phyloP scores from a whole-genome alignment of 176 grass and related monocot genomes.

The Phragmites australis region DNA sequence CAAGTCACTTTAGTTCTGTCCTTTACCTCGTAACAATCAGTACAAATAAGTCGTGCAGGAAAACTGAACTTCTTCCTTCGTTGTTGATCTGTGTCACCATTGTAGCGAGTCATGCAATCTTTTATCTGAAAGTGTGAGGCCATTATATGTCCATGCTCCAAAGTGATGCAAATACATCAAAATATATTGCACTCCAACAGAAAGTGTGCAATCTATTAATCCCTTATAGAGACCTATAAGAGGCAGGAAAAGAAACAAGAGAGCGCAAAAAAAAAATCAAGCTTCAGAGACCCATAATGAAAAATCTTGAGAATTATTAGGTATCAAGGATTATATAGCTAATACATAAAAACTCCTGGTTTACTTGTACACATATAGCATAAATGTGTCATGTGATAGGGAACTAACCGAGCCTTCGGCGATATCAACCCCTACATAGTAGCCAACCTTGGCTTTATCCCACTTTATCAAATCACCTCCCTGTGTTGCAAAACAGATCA shows the following conservation, averaged over 20 bases:
- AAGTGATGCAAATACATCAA: conserved; percentile 2
- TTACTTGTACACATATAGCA: background rate
- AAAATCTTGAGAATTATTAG: conserved; percentile 7
- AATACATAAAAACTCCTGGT: background rate
- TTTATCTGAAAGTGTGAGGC: conserved; percentile 57
- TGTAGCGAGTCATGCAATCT: conserved; percentile 94
- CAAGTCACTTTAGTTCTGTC: background rate
- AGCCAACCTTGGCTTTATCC: conserved; percentile 90
- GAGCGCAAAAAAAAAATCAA: background rate
- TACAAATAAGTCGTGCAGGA: conserved; percentile 89
- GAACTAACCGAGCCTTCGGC: conserved; percentile 73
- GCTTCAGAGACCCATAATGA: background rate
- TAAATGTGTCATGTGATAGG: background rate
- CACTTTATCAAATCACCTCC: conserved; percentile 96
- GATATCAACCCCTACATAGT: conserved; percentile 92
- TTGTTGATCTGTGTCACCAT: conserved; percentile 79
- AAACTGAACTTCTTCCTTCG: conserved; percentile 93
- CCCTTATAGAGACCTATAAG: conserved; percentile 2
- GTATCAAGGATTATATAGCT: background rate
- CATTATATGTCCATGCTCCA: conserved; percentile 9
- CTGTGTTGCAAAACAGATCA: conserved; percentile 41
- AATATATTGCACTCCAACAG: background rate
- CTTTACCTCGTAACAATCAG: conserved; percentile 92
- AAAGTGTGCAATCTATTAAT: background rate
- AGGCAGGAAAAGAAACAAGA: background rate